Evolutionary conservation across 179 eudicot genomes (phyloP).

Genomic region (Actinidia polygama): DNA sequence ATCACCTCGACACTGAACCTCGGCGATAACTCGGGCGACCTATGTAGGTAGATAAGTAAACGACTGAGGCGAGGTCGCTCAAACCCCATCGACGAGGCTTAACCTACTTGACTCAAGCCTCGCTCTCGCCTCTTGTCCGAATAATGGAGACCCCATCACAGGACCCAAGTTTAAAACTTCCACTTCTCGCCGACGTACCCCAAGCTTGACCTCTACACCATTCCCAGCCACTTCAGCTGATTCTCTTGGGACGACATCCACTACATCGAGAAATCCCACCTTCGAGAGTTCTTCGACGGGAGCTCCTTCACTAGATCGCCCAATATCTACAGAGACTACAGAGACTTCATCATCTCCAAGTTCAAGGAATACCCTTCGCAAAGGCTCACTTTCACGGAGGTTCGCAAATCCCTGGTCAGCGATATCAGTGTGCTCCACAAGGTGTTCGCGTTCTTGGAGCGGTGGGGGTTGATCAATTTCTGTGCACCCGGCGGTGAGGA

Average conservation of each 20-base stretch:
- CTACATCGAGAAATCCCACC: constrained; percentile 64
- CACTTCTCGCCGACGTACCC: constrained; percentile 29
- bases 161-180: constrained; percentile 18
- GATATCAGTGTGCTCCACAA: constrained; percentile 65
- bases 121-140: constrained; percentile 3
- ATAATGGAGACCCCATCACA: constrained; percentile 14
- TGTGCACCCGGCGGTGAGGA: constrained; percentile 28
- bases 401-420: constrained; percentile 82
- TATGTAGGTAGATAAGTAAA: no score
- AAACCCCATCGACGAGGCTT: not conserved
- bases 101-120: constrained; percentile 15
- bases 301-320: constrained; percentile 76
- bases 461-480: constrained; percentile 82
- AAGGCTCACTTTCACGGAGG: constrained; percentile 71
- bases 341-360: constrained; percentile 86
- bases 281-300: constrained; percentile 81
- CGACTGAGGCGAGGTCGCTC: no score
- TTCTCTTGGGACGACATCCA: constrained; percentile 87
- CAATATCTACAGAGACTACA: constrained; percentile 86
- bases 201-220: constrained; percentile 77
- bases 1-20: no score
- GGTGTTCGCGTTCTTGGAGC: constrained; percentile 75
- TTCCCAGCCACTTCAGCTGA: constrained; percentile 82
- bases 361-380: constrained; percentile 73
- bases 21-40: no score